Conservation (phyloP, 2,329 filamentous ascomycete genomes). For the Cladosporium phlei region DNA sequence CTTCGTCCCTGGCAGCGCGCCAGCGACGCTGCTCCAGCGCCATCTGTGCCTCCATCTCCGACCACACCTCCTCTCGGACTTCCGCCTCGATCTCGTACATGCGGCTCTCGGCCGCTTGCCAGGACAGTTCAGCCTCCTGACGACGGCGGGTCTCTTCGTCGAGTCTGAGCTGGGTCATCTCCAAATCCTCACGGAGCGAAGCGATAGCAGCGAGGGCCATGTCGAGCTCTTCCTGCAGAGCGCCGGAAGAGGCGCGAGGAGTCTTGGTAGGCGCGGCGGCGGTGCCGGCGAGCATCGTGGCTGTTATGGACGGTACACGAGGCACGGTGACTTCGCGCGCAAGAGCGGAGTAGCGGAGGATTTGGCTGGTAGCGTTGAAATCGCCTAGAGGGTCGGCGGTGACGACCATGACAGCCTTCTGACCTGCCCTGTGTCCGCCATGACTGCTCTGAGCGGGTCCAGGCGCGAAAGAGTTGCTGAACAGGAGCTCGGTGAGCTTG, state of each 20-base stretch:
- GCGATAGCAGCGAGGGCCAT: constrained; percentile 75
- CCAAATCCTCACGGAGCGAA: constrained; percentile 71
- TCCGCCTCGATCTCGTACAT: constrained; percentile 76
- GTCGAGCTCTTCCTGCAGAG: constrained; percentile 65
- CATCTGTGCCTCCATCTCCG: constrained; percentile 76
- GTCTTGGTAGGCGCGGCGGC: constrained; percentile 19
- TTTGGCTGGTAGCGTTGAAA: constrained; percentile 95
- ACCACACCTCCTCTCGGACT: constrained; percentile 81
- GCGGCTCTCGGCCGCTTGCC: constrained; percentile 59
- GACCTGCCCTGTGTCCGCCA: constrained; percentile 57
- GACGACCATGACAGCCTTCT: constrained; percentile 92
- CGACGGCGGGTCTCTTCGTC: constrained; percentile 67
- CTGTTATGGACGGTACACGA: constrained; percentile 75
- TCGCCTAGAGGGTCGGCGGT: constrained; percentile 90
- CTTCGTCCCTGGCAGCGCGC: constrained; percentile 71
- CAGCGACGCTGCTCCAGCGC: constrained; percentile 73
- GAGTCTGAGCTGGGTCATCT: constrained; percentile 65
- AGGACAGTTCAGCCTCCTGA: constrained; percentile 66
- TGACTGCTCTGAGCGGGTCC: constrained; percentile 36
- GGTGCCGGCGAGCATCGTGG: constrained; percentile 53
- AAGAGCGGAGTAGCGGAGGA: constrained; percentile 87
- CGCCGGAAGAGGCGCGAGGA: constrained; percentile 41
- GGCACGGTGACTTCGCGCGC: constrained; percentile 90
- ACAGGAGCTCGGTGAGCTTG: constrained; percentile 50
- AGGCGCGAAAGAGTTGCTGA: constrained; percentile 44